Conservation (phyloP, 441 rosid genomes). For the Daphne laureola region DNA sequence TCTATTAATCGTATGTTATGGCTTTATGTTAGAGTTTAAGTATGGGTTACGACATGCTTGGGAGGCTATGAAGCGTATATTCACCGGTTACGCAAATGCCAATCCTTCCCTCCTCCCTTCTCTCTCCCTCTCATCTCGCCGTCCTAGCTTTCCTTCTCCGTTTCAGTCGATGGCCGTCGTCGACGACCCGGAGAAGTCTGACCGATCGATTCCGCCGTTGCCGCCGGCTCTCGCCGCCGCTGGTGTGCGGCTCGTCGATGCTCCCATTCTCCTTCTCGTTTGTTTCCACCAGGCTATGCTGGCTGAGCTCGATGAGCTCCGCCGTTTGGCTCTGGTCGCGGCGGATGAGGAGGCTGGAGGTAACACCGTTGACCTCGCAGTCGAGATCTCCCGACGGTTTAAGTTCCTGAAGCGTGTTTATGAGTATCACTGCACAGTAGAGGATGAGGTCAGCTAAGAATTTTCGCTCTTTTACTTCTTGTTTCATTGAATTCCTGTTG, state of each 20-base stretch:
- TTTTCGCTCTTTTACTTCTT: neutral
- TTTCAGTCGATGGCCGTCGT: slow-evolving; percentile 32
- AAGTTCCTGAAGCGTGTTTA: slow-evolving; percentile 60
- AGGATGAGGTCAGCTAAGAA: slow-evolving; percentile 61
- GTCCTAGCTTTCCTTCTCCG: slow-evolving; percentile 16
- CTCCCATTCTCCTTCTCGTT: slow-evolving; percentile 58
- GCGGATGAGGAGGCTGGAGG: slow-evolving; percentile 19
- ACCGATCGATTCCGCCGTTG: neutral
- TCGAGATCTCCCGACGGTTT: slow-evolving; percentile 40
- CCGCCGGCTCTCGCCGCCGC: slow-evolving; percentile 14
- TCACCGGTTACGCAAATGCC: slow-evolving; percentile 21
- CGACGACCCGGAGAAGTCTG: slow-evolving; percentile 20
- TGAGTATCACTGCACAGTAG: slow-evolving; percentile 59
- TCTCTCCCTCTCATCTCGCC: slow-evolving; percentile 24
- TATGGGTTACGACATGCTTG: too few relatives aligned
- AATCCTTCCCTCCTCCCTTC: slow-evolving; percentile 25
- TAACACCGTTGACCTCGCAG: slow-evolving; percentile 16
- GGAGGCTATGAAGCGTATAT: too few relatives aligned
- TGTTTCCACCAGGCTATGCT: slow-evolving; percentile 64
- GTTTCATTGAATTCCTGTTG: neutral
- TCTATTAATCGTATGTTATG: too few relatives aligned
- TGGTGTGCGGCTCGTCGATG: slow-evolving; percentile 33
- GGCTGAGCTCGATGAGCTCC: slow-evolving; percentile 50
- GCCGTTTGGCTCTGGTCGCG: slow-evolving; percentile 29
- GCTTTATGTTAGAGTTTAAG: too few relatives aligned